phyloP scores from a whole-genome alignment of 768 basidiomycete species.

The Suillus americanus region DNA sequence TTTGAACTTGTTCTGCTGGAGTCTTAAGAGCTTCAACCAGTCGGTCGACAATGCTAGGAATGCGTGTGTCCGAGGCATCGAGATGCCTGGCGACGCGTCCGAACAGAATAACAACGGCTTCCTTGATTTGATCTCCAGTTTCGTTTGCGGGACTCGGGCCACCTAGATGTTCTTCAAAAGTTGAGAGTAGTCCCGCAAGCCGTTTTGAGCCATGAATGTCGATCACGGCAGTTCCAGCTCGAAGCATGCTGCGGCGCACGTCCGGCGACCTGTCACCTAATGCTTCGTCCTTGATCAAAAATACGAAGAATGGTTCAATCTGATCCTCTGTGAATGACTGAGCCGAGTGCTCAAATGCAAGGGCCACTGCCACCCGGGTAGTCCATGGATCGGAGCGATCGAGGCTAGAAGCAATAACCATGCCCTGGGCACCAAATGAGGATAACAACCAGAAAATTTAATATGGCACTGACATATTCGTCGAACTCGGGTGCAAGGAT shows the following conservation, averaged over 20 bases:
- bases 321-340: conserved; percentile 60
- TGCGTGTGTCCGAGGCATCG: conserved; percentile 69
- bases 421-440: conserved; percentile 57
- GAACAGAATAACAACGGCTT: conserved; percentile 92
- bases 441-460: neutral
- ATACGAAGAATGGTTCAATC: conserved; percentile 74
- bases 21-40: conserved; percentile 89
- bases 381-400: conserved; percentile 89
- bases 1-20: conserved; percentile 94
- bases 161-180: conserved; percentile 79
- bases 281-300: conserved; percentile 83
- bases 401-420: conserved; percentile 87
- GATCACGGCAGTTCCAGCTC: conserved; percentile 77
- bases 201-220: conserved; percentile 77
- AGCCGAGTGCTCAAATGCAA: conserved; percentile 65
- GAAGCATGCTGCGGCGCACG: conserved; percentile 87
- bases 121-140: conserved; percentile 84
- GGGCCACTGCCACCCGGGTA: conserved; percentile 71
- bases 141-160: conserved; percentile 58
- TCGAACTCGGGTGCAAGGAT: conserved; percentile 91
- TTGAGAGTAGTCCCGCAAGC: conserved; percentile 70
- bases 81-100: conserved; percentile 91
- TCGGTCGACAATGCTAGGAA: conserved; percentile 80
- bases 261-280: conserved; percentile 82
- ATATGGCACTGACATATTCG: conserved; percentile 65